A percentile compares a stretch with the other conserved stretches of the same genome.
These are phyloP conservation scores for Smittium mucronatum DNA, from an alignment of 371 early-diverging fungal species.

Conservation along the genomic window DNA sequence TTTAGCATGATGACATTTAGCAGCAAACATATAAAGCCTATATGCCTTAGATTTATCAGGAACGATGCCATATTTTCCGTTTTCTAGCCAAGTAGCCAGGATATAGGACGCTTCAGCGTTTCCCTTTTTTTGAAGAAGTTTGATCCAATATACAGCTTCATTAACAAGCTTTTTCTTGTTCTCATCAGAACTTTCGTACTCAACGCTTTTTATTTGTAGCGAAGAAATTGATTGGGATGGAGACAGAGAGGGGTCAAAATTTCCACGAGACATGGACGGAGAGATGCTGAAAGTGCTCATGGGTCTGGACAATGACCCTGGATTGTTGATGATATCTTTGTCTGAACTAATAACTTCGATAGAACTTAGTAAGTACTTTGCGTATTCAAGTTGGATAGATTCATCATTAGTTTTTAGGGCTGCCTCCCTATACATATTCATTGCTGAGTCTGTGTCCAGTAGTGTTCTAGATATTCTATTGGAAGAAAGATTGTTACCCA, in stretches of 20 bases:
- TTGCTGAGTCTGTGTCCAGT: constrained; percentile 41
- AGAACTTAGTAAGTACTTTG: constrained; percentile 48
- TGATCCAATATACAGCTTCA: constrained; percentile 60
- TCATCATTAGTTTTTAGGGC: constrained; percentile 56
- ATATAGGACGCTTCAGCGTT: constrained; percentile 56
- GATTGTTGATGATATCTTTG: constrained; percentile 27
- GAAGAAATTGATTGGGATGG: constrained; percentile 8
- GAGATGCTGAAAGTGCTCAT: constrained; percentile 20
- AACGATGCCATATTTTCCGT: constrained; percentile 41
- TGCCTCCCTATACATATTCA: constrained; percentile 53
- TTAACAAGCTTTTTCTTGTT: constrained; percentile 33
- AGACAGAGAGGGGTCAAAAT: constrained; percentile 11
- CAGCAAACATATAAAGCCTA: constrained; percentile 31
- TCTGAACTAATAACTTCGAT: constrained; percentile 30
- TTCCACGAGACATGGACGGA: constrained; percentile 25
- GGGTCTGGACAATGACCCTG: constrained; percentile 19
- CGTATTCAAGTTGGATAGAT: constrained; percentile 52
- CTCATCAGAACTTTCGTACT: constrained; percentile 13
- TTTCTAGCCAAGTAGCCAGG: constrained; percentile 52
- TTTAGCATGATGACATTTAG: constrained; percentile 31
- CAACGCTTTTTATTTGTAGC: constrained; percentile 8
- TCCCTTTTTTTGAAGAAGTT: constrained; percentile 47
- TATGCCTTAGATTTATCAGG: constrained; percentile 38
- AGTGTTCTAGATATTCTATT: constrained; percentile 43
- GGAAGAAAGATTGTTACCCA: background rate